Percentiles rank a stretch among this genome's conserved stretches.
Conservation (phyloP, 2,329 filamentous ascomycete genomes). For the Leptodontidium sp. region DNA sequence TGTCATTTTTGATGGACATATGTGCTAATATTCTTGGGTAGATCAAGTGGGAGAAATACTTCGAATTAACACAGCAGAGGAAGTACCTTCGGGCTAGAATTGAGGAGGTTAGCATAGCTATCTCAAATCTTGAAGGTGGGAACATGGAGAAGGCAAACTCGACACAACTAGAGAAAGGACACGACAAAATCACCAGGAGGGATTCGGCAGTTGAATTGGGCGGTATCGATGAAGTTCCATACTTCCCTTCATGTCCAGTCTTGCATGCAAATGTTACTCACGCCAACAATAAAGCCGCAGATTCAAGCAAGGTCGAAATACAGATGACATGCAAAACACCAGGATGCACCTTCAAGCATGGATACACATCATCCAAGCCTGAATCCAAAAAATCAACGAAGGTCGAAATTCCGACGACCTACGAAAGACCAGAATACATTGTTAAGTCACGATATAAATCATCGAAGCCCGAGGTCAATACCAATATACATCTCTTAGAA, state of each 20-base stretch:
- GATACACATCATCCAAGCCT: not conserved
- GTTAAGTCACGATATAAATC: not conserved
- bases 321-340: not conserved
- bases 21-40: not conserved
- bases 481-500: not conserved
- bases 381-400: not conserved
- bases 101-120: not conserved
- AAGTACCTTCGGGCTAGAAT: not conserved
- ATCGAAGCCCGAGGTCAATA: not conserved
- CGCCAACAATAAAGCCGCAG: not conserved
- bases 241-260: not conserved
- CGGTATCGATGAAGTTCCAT: not conserved
- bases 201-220: not conserved
- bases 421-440: not conserved
- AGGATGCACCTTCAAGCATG: not conserved
- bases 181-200: not conserved
- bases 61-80: not conserved
- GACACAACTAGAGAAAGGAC: not conserved
- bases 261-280: not conserved
- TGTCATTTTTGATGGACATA: not conserved
- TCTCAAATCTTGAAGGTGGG: not conserved
- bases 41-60: not conserved
- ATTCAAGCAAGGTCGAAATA: not conserved
- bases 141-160: not conserved
- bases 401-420: not conserved